These are phyloP conservation scores for Diplodia seriata DNA, from an alignment of 2,329 filamentous ascomycete species.

Conservation along the genomic window DNA sequence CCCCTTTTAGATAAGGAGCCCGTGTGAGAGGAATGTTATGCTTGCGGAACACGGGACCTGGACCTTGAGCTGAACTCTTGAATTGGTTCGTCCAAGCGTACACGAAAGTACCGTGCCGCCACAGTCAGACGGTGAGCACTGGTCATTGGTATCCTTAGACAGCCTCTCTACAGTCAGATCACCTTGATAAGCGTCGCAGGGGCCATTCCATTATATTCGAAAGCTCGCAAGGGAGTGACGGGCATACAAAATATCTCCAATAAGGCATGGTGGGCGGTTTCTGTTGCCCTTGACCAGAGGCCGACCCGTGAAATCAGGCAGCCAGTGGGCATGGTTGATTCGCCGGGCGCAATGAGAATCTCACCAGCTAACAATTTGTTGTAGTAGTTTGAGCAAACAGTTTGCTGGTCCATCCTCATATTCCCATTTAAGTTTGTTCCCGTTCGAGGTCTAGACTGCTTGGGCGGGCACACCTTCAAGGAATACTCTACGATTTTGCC, in stretches of 20 bases:
- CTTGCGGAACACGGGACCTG: slow-evolving; percentile 58
- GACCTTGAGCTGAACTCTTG: slow-evolving; percentile 52
- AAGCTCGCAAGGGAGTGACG: too few species aligned
- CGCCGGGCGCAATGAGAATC: too few species aligned
- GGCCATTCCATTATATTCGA: too few species aligned
- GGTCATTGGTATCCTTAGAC: too few species aligned
- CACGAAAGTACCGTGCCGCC: slow-evolving; percentile 55
- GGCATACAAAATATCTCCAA: too few species aligned
- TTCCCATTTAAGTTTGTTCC: background rate
- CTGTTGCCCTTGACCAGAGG: too few species aligned
- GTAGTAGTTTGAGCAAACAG: too few species aligned
- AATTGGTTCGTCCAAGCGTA: slow-evolving; percentile 69
- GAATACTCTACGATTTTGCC: background rate
- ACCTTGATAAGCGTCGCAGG: background rate
- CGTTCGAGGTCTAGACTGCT: background rate
- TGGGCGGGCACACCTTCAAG: background rate
- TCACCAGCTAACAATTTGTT: too few species aligned
- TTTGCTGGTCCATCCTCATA: background rate
- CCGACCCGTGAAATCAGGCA: too few species aligned
- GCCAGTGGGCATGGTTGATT: too few species aligned
- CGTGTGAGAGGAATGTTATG: slow-evolving; percentile 65
- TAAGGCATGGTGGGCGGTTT: too few species aligned
- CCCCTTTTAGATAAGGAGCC: slow-evolving; percentile 69
- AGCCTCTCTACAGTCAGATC: background rate
- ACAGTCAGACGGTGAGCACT: background rate